Evolutionary conservation across 768 basidiomycete genomes (phyloP).

Genomic region (Saitozyma podzolica): DNA sequence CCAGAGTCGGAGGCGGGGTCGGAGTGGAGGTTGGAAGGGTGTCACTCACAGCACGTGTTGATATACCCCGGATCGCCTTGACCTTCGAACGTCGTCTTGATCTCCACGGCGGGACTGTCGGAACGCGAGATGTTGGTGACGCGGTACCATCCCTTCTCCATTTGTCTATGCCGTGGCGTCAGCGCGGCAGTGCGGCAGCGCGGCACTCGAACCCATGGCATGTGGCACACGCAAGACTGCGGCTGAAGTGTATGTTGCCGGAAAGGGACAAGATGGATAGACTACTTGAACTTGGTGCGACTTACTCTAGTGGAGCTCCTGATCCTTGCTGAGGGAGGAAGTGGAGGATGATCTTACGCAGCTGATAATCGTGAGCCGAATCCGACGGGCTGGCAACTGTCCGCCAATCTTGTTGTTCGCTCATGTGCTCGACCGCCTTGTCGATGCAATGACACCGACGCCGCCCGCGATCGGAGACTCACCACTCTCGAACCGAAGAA

Average conservation of each 20-base stretch:
- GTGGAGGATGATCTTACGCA: constrained; percentile 9
- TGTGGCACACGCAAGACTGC: no score
- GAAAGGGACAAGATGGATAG: no score
- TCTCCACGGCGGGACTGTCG: constrained; percentile 55
- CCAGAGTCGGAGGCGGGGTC: no score
- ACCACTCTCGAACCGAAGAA: constrained; percentile 24
- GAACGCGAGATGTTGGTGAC: constrained; percentile 69
- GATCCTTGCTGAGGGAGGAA: constrained; percentile 28
- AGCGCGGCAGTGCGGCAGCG: background rate
- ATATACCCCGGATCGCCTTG: constrained; percentile 66
- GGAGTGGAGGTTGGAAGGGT: no score
- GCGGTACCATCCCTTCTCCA: constrained; percentile 64
- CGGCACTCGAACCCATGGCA: background rate
- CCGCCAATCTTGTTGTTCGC: no score
- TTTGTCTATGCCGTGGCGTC: constrained; percentile 54
- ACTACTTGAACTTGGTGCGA: constrained; percentile 8
- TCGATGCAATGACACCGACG: constrained; percentile 3
- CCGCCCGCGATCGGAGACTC: background rate
- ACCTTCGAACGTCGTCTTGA: constrained; percentile 65
- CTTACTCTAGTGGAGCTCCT: constrained; percentile 57
- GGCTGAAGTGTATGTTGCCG: no score
- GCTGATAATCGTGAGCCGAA: background rate
- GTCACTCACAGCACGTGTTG: constrained; percentile 39
- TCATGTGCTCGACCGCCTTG: background rate
- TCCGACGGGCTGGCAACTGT: no score